Evolutionary conservation across 2,329 filamentous ascomycete species (phyloP).

Genomic region (Talaromyces sp.): DNA sequence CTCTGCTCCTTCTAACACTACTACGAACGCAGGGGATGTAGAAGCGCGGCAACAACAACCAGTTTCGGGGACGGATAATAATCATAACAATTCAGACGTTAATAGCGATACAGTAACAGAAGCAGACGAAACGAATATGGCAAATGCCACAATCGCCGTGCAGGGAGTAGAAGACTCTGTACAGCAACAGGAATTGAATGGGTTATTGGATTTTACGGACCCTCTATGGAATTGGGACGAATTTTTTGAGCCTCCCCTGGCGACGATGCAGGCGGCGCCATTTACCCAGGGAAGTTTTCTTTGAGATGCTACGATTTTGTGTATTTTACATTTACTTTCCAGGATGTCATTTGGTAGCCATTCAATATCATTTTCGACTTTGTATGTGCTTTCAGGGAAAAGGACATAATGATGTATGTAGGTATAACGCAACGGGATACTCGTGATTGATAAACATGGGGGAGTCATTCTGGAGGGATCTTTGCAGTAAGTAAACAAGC

Average conservation of each 20-base stretch:
- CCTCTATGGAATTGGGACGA: conserved; percentile 14
- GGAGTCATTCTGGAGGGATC: not conserved
- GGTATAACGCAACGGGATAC: too few relatives aligned
- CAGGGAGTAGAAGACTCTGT: not conserved
- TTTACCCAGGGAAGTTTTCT: not conserved
- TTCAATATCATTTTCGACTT: not conserved
- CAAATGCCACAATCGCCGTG: not conserved
- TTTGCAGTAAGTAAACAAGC: not conserved
- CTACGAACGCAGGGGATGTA: too few relatives aligned
- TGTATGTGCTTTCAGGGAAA: not conserved
- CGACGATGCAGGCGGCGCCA: not conserved
- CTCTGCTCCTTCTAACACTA: not conserved
- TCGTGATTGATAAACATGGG: not conserved
- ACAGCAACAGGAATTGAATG: not conserved
- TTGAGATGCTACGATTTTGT: not conserved
- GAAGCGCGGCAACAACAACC: not conserved
- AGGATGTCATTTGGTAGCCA: not conserved
- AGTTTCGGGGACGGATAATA: not conserved
- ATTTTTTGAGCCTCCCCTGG: conserved; percentile 11
- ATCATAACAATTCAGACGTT: not conserved
- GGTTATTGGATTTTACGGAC: conserved; percentile 10
- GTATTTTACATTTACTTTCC: too few relatives aligned
- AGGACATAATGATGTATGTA: not conserved
- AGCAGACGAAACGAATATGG: not conserved
- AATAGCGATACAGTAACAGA: not conserved